Conservation (phyloP, 202 grass and related monocot species). For the Carex sylvatica region DNA sequence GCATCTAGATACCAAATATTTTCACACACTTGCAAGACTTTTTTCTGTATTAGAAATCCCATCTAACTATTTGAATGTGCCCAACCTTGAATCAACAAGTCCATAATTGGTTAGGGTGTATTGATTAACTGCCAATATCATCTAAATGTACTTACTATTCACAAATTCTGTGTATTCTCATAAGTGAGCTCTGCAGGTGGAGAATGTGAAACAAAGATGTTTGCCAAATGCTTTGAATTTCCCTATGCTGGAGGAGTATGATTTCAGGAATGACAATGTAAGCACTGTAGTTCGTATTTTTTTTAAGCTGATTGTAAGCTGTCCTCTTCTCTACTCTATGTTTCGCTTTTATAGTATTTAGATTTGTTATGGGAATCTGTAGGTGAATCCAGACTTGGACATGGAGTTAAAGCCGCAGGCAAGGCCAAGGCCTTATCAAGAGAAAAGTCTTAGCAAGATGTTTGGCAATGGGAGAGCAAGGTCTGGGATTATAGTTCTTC, state of each 20-base stretch:
- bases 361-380: slow-evolving; percentile 8
- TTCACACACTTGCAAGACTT: not conserved
- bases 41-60: not conserved
- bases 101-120: not conserved
- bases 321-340: not conserved
- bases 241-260: slow-evolving; percentile 94
- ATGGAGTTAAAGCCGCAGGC: slow-evolving; percentile 96
- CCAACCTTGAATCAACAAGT: not conserved
- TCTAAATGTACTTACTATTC: not conserved
- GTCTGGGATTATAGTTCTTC: slow-evolving; percentile 95
- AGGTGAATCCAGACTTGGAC: slow-evolving; percentile 94
- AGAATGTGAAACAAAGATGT: slow-evolving; percentile 89
- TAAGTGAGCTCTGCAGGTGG: slow-evolving; percentile 48
- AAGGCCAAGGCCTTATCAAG: slow-evolving; percentile 90
- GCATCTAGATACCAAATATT: slow-evolving; percentile 7
- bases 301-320: not conserved
- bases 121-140: not conserved
- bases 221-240: slow-evolving; percentile 95
- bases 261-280: slow-evolving; percentile 94
- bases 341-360: slow-evolving; percentile 21
- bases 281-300: slow-evolving; percentile 16
- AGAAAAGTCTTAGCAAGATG: slow-evolving; percentile 98
- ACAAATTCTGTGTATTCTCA: not conserved
- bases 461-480: slow-evolving; percentile 93
- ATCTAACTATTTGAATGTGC: not conserved